Evolutionary conservation across 495 filamentous ascomycete species (phyloP), one percentile per base, ranked within the genome.

Genomic region (Penicillium pulvis): DNA sequence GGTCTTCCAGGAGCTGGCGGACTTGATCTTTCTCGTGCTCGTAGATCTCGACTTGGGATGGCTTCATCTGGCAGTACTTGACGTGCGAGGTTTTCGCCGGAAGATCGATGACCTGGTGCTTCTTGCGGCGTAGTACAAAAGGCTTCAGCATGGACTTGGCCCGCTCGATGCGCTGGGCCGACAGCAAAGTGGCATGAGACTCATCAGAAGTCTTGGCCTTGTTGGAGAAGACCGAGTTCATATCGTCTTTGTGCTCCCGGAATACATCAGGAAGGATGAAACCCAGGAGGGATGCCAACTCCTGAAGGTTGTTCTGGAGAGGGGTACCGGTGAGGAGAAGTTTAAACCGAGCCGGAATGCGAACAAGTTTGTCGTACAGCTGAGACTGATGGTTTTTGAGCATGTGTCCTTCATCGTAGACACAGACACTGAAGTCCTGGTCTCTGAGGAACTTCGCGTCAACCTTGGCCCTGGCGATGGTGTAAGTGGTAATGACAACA

Each of bases 121-220:
- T 98, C 76, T 94, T 93, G 6, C 94, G 83, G 39, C 95, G 91
- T 0, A 98, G 76, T 24, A 98, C 90, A 68, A 98, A 98, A 0
- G 94, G 94, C 36, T 93, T 90, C 71, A 98, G 86, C 81, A 98
- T 97, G 0, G 91, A 90, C 45, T 91, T 87, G 0, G 94, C 94
- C 33, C 92, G 82, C 20, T 83, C 81, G 49, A 97, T 94, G 5
- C 94, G 87, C 69, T 96, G 90, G 6, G 83, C 84, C 0, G 92
- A 94, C 3, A 98, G 76, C 4, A 98, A 78, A 6, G 91, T 87
- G 3, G 86, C 86, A 64, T 87, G 86, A 0, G 76, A 76, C 55
- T 89, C 85, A 53, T 89, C 84, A 43, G 91, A 90, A 10, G 83
- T 88, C n/a, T 88, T 90, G 3, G 91, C 90, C 66, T 96, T 96